Percentiles rank a stretch among this genome's conserved stretches.
phyloP scores from a whole-genome alignment of 352 stramenopile species.

The Aphanomyces astaci region DNA sequence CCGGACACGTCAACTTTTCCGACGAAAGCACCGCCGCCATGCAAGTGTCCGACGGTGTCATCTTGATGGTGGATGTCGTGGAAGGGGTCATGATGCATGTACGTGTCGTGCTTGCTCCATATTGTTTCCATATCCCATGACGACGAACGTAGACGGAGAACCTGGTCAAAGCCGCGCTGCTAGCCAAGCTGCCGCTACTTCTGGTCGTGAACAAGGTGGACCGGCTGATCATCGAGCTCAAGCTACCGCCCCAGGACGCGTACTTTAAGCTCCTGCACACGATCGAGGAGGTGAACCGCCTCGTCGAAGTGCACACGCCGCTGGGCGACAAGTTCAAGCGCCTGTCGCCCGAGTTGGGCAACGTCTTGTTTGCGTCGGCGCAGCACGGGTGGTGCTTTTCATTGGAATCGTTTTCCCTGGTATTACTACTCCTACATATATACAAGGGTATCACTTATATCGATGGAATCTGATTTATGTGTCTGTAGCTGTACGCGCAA shows the following conservation, averaged over 20 bases:
- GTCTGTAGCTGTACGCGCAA: constrained; percentile 50
- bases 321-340: constrained; percentile 38
- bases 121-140: not conserved
- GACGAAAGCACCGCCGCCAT: constrained; percentile 92
- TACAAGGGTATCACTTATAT: too few relatives aligned
- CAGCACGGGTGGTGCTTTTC: constrained; percentile 97
- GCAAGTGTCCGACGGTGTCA: constrained; percentile 89
- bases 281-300: constrained; percentile 95
- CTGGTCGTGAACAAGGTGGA: constrained; percentile 98
- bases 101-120: constrained; percentile 11
- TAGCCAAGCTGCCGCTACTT: constrained; percentile 82
- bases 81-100: constrained; percentile 97
- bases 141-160: constrained; percentile 87
- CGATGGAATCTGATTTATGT: too few relatives aligned
- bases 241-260: constrained; percentile 94
- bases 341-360: constrained; percentile 90
- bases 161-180: constrained; percentile 88
- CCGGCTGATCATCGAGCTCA: constrained; percentile 97
- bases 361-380: constrained; percentile 95
- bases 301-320: constrained; percentile 70
- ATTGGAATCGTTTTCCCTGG: constrained; percentile 89
- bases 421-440: too few relatives aligned
- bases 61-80: constrained; percentile 96
- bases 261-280: constrained; percentile 98
- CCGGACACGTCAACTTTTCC: constrained; percentile 96